These are phyloP conservation scores for Avena eriantha DNA, from an alignment of 176 grass and related monocot genomes.

Conservation along the genomic window DNA sequence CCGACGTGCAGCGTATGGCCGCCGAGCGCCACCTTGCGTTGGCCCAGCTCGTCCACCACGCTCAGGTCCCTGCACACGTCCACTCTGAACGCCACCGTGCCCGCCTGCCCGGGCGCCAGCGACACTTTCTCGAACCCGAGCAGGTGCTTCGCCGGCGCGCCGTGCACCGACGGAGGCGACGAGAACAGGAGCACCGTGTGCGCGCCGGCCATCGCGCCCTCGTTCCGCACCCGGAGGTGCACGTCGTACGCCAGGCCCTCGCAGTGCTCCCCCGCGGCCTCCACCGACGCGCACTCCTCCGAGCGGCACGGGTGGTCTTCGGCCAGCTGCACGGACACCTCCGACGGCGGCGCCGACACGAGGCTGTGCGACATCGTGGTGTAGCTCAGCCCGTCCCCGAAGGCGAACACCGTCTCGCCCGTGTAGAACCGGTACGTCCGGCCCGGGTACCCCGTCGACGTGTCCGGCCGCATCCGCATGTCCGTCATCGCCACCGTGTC, in stretches of 20 bases:
- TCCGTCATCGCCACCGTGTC: constrained; percentile 72
- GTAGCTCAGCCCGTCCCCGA: constrained; percentile 97
- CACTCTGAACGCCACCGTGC: constrained; percentile 71
- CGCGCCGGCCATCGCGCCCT: constrained; percentile 49
- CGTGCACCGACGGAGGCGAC: constrained; percentile 79
- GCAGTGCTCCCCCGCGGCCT: constrained; percentile 61
- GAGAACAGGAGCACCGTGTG: constrained; percentile 90
- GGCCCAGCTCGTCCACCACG: constrained; percentile 83
- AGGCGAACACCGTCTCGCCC: constrained; percentile 70
- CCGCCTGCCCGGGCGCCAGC: constrained; percentile 52
- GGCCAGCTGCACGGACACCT: constrained; percentile 64
- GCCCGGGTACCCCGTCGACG: constrained; percentile 65
- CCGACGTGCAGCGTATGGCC: constrained; percentile 79
- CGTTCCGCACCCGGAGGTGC: constrained; percentile 61
- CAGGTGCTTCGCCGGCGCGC: constrained; percentile 80
- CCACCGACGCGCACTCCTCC: constrained; percentile 63
- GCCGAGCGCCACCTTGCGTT: constrained; percentile 76
- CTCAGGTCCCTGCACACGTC: constrained; percentile 93
- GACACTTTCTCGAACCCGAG: constrained; percentile 81
- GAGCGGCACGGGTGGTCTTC: constrained; percentile 69
- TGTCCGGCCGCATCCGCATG: constrained; percentile 89
- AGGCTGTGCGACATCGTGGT: constrained; percentile 60
- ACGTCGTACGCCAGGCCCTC: constrained; percentile 60
- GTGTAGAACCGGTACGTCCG: constrained; percentile 98
- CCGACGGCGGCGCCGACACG: constrained; percentile 63